These are phyloP conservation scores for Naumovozyma baii DNA, from an alignment of 805 yeast species.

Conservation along the genomic window DNA sequence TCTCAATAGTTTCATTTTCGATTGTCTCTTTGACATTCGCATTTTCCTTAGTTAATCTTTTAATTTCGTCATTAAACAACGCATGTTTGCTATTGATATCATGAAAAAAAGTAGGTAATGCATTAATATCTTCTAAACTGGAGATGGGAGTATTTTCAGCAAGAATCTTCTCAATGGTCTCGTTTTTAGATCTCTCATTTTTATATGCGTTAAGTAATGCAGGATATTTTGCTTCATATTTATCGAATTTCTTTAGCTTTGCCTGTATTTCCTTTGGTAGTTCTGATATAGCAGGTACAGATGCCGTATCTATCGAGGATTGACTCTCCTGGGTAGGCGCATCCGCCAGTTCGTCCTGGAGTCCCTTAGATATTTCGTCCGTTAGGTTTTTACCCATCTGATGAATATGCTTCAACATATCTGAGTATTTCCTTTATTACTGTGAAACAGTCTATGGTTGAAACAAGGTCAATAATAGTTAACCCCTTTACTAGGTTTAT, in stretches of 20 bases:
- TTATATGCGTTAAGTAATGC: conserved; percentile 75
- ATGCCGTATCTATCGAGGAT: conserved; percentile 2
- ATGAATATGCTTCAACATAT: conserved; percentile 47
- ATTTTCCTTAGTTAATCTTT: conserved; percentile 30
- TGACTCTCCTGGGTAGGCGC: neutral
- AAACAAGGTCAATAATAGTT: no score
- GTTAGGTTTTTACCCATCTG: conserved; percentile 55
- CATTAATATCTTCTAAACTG: conserved; percentile 60
- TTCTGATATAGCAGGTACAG: conserved; percentile 24
- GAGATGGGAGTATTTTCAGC: conserved; percentile 75
- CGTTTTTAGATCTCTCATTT: conserved; percentile 56
- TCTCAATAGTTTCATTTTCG: conserved; percentile 3
- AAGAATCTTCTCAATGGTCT: conserved; percentile 55
- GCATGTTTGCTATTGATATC: conserved; percentile 51
- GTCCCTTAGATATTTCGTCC: conserved; percentile 47
- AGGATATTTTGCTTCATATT: conserved; percentile 89
- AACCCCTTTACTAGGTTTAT: no score
- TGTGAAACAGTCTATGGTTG: no score
- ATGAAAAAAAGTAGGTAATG: conserved; percentile 58
- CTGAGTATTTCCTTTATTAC: conserved; percentile 21
- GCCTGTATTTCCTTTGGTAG: conserved; percentile 49
- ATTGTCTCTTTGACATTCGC: conserved; percentile 5
- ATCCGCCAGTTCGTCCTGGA: conserved; percentile 21
- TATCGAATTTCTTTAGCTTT: conserved; percentile 63
- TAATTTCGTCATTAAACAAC: conserved; percentile 57